Base-by-base conservation (phyloP, 139 green algal species). In the Haematococcus lacustris region DNA sequence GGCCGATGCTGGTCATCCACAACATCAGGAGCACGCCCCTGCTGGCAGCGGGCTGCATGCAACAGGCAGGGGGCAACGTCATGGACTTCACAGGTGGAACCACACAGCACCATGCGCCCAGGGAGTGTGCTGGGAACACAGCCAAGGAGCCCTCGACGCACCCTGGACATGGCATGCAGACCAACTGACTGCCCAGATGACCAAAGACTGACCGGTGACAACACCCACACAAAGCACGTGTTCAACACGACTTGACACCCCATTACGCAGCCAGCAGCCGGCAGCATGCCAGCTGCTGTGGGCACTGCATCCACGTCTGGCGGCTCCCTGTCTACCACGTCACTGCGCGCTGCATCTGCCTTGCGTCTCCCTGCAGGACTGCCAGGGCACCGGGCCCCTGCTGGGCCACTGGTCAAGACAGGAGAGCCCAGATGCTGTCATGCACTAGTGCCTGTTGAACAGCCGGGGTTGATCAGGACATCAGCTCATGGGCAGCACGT, bases 1-100 rank as follows among this genome's bases (percentile, higher is more conserved):
- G 62, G 1, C 87, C 89, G 34, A 74, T 63, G 32, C 83, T 82
- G 7, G 78, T 75, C 86, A 95, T 92, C 87, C 86, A 94, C 34
- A 92, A 69, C 30, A 84, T 69, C 7, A 90, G 67, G 51, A 92
- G 76, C 51, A 94, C 77, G 68, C 80, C 89, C 2, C 82, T 76
- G 38, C 80, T 83, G 64, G 88, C 72, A 23, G 71, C 82, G 3
- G 76, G 53, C 82, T 83, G 77, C 40, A 51, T 7, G 4, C 17
- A 30, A 64, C 4, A 26, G 33, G 21, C 53, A 64, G 23, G 17
- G 9, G 43, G 43, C 17, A 9, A 53, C 43, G 43, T 9, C 43
- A 53, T 17, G 9, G 9, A 53, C 43, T 28, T 17, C 9, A 53
- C 9, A 53, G 9, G 43, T 17, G 9, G 9, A 17, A 9, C 17